These are phyloP conservation scores for Globisporangium parvum DNA, from an alignment of 352 stramenopile genomes.

Conservation along the genomic window DNA sequence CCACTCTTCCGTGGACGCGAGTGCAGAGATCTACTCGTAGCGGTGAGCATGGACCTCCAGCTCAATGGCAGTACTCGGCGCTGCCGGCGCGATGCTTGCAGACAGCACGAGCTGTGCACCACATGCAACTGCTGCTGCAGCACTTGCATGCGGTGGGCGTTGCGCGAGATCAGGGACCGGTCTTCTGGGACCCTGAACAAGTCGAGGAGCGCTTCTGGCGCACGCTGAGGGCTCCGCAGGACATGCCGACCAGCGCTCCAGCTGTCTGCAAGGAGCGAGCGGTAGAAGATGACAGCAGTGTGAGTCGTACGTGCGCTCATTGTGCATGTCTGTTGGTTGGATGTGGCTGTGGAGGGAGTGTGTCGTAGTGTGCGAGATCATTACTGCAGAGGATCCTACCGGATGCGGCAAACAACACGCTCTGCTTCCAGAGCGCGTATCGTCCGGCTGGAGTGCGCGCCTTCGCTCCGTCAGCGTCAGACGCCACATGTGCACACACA, in stretches of 20 bases:
- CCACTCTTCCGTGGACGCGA: too few species aligned
- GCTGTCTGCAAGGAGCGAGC: conserved; percentile 15
- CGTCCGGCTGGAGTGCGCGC: neutral
- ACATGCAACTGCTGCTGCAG: neutral
- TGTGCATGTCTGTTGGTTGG: too few species aligned
- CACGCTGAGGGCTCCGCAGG: conserved; percentile 66
- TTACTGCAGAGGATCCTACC: neutral
- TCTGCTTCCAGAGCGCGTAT: conserved; percentile 4
- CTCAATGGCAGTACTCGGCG: conserved; percentile 14
- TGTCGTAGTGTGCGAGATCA: too few species aligned
- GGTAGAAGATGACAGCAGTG: too few species aligned
- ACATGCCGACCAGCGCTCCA: conserved; percentile 48
- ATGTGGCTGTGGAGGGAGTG: too few species aligned
- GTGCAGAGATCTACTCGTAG: neutral
- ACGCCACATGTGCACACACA: too few species aligned
- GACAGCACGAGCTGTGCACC: neutral
- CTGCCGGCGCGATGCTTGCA: conserved; percentile 10
- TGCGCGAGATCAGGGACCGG: conserved; percentile 54
- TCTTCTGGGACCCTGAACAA: conserved; percentile 59
- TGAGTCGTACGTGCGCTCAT: too few species aligned
- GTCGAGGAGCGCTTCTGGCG: conserved; percentile 54
- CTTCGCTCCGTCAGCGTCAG: too few species aligned
- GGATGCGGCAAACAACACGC: neutral
- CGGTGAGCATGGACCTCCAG: neutral
- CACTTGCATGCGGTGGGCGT: conserved; percentile 42